phyloP scores from a whole-genome alignment of 768 basidiomycete genomes.

The Amanita fuliginea region DNA sequence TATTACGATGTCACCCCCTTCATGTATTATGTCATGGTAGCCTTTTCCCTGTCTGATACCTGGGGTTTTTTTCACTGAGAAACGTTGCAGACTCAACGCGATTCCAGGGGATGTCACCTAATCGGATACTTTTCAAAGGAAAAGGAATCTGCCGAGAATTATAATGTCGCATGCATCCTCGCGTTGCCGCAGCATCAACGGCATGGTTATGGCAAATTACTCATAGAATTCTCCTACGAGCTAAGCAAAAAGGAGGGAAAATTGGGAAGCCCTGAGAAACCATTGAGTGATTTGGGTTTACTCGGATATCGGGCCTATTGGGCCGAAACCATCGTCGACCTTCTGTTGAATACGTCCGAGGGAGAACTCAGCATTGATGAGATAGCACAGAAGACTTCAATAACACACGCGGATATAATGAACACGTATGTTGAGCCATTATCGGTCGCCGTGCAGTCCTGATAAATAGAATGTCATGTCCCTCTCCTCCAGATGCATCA shows the following conservation, averaged over 20 bases:
- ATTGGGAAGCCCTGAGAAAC: conserved; percentile 96
- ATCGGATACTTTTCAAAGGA: conserved; percentile 99
- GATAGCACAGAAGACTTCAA: conserved; percentile 90
- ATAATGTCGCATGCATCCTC: conserved; percentile 98
- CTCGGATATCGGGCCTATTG: conserved; percentile 93
- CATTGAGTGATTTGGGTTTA: conserved; percentile 87
- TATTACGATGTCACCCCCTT: conserved; percentile 99
- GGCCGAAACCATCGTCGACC: conserved; percentile 92
- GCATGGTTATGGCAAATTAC: conserved; percentile 86
- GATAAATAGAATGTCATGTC: conserved; percentile 6
- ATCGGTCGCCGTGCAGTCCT: conserved; percentile 6
- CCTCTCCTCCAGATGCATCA: conserved; percentile 62
- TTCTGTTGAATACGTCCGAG: conserved; percentile 65
- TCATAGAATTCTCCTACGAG: conserved; percentile 98
- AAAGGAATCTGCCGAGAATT: conserved; percentile 95
- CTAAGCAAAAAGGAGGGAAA: conserved; percentile 94
- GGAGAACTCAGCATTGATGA: conserved; percentile 90
- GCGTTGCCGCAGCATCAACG: conserved; percentile 98
- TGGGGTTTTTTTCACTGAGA: conserved; percentile 1
- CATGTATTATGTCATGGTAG: conserved; percentile 98
- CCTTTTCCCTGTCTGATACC: conserved; percentile 7
- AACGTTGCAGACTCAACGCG: conserved; percentile 55
- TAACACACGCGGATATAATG: conserved; percentile 94
- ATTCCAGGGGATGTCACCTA: conserved; percentile 84
- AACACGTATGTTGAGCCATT: conserved; percentile 69